phyloP scores from a whole-genome alignment of 1,284 basidiomycete species.

The Sanghuangporus weigelae region DNA sequence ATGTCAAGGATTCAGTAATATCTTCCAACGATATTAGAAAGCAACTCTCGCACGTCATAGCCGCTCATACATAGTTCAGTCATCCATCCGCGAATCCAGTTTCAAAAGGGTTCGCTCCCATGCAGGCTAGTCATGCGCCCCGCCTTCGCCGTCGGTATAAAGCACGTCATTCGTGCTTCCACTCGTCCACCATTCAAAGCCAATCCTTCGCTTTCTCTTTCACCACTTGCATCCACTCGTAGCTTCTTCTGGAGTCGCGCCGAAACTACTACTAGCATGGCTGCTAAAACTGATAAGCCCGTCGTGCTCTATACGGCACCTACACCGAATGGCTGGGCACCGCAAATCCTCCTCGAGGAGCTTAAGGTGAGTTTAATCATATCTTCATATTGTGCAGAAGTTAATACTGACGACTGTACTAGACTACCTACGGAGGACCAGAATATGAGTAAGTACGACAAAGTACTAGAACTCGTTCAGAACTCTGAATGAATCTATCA shows the following conservation, averaged over 20 bases:
- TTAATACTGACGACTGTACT: slow-evolving; percentile 18
- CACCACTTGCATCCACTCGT: neutral
- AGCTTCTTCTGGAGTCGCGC: neutral
- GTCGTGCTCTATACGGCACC: slow-evolving; percentile 6
- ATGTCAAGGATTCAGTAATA: no score
- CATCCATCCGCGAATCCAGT: neutral
- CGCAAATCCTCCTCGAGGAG: slow-evolving; percentile 41
- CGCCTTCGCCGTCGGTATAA: neutral
- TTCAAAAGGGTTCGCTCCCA: neutral
- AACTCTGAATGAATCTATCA: slow-evolving; percentile 22
- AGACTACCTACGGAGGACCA: slow-evolving; percentile 37
- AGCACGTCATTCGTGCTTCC: neutral
- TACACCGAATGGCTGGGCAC: slow-evolving; percentile 16
- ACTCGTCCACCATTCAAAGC: neutral
- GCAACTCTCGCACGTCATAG: neutral
- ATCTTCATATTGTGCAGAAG: neutral
- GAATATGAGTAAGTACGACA: slow-evolving; percentile 30
- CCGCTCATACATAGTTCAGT: neutral
- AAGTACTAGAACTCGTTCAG: slow-evolving; percentile 17
- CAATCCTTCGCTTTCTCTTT: neutral
- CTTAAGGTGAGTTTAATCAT: slow-evolving; percentile 20
- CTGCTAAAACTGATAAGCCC: neutral
- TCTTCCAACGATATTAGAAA: neutral
- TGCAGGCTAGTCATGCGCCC: neutral
- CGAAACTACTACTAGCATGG: neutral